These are phyloP conservation scores for Gaertneriomyces semiglobifer DNA, from an alignment of 192 early-diverging fungal genomes.

Conservation along the genomic window DNA sequence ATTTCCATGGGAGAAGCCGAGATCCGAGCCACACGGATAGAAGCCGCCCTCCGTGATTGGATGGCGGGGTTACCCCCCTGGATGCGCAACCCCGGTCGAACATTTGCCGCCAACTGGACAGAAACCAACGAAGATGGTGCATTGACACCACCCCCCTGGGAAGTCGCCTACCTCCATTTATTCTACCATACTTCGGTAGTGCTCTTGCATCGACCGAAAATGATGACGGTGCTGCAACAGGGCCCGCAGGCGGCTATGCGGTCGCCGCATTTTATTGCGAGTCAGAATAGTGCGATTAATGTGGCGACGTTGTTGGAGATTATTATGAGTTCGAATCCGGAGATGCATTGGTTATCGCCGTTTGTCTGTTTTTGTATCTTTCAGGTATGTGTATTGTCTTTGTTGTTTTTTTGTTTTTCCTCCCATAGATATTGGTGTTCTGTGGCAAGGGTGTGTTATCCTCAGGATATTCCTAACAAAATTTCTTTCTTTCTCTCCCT, in stretches of 20 bases:
- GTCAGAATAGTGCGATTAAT: slow-evolving; percentile 10
- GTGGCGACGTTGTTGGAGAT: slow-evolving; percentile 18
- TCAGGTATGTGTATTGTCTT: slow-evolving; percentile 13
- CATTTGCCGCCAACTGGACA: slow-evolving; percentile 32
- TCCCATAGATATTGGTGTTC: neutral
- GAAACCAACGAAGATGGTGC: neutral
- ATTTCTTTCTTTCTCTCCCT: slow-evolving; percentile 1
- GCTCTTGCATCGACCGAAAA: slow-evolving; percentile 27
- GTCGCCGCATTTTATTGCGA: slow-evolving; percentile 19
- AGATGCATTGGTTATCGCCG: slow-evolving; percentile 30
- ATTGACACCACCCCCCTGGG: slow-evolving; percentile 18
- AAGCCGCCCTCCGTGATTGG: slow-evolving; percentile 27
- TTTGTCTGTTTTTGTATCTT: slow-evolving; percentile 37
- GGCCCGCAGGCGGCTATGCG: neutral
- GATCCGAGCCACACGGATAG: slow-evolving; percentile 3
- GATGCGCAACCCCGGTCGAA: slow-evolving; percentile 20
- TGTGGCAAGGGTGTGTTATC: neutral
- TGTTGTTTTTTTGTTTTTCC: neutral
- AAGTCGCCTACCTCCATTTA: slow-evolving; percentile 32
- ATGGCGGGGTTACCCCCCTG: slow-evolving; percentile 14
- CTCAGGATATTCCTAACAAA: neutral
- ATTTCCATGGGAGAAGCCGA: slow-evolving; percentile 17
- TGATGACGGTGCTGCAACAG: slow-evolving; percentile 23
- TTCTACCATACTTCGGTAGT: slow-evolving; percentile 25
- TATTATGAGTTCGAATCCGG: slow-evolving; percentile 26